Evolutionary conservation across 2,329 filamentous ascomycete genomes (phyloP).

Genomic region (Neocatenulostroma microsporum): DNA sequence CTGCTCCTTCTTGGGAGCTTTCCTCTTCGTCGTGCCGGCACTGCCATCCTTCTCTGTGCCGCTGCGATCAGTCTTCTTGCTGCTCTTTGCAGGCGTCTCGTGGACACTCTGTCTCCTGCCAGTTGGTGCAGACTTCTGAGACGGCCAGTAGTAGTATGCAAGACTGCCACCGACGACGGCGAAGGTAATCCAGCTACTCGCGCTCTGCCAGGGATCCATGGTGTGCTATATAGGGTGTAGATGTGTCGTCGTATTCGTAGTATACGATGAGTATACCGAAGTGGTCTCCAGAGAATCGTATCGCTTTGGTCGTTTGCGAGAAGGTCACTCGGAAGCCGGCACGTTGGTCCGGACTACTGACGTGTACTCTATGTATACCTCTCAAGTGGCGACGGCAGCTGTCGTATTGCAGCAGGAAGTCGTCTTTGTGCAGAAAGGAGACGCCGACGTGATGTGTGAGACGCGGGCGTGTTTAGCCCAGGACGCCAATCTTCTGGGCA

Average conservation of each 20-base stretch:
- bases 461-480: conserved; percentile 8
- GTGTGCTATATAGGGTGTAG: not conserved
- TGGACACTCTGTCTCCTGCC: not conserved
- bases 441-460: conserved; percentile 5
- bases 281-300: conserved; percentile 1
- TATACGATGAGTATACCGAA: not conserved
- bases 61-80: conserved; percentile 11
- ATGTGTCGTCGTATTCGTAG: not conserved
- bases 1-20: conserved; percentile 21
- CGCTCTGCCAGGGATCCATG: conserved; percentile 17
- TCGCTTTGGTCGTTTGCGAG: too few relatives aligned
- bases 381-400: not conserved
- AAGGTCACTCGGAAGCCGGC: not conserved
- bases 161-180: conserved; percentile 10
- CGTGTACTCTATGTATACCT: not conserved
- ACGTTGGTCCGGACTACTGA: not conserved
- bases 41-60: conserved; percentile 12
- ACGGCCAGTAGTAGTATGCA: conserved; percentile 5
- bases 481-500: conserved; percentile 7
- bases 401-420: not conserved
- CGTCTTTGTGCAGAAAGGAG: not conserved
- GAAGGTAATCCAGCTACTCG: conserved; percentile 14
- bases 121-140: not conserved
- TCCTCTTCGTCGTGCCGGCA: conserved; percentile 26
- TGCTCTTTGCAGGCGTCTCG: conserved; percentile 1